phyloP scores from a whole-genome alignment of 192 early-diverging fungal species.

The Dispira simplex region DNA sequence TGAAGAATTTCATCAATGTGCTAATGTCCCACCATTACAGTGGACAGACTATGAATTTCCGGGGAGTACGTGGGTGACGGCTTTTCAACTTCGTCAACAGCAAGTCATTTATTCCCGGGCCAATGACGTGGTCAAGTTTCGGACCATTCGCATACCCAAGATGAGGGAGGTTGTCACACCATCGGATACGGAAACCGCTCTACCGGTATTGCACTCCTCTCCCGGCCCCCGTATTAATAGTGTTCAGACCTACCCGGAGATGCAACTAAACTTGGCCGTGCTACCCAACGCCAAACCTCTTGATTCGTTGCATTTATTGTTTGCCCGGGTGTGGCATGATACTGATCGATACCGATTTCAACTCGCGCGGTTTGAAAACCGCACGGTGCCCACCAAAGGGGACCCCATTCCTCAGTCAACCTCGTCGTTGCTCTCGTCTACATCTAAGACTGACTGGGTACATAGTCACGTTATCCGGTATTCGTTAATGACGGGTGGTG shows the following conservation, averaged over 20 bases:
- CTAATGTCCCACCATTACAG: background rate
- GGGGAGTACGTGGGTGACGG: background rate
- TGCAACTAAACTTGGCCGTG: background rate
- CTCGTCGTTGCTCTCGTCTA: too few species aligned
- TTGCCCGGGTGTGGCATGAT: background rate
- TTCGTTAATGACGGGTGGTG: too few species aligned
- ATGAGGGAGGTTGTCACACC: background rate
- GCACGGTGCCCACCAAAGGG: too few species aligned
- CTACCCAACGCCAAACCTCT: background rate
- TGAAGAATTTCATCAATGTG: background rate
- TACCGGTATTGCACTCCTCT: too few species aligned
- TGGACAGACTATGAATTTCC: background rate
- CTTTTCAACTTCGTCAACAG: background rate
- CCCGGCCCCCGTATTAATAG: too few species aligned
- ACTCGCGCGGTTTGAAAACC: background rate
- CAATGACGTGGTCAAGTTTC: background rate
- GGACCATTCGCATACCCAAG: background rate
- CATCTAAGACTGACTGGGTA: too few species aligned
- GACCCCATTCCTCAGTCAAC: too few species aligned
- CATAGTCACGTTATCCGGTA: too few species aligned
- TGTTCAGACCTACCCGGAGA: too few species aligned
- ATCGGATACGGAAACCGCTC: too few species aligned
- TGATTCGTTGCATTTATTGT: background rate
- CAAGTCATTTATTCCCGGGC: background rate
- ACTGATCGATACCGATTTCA: conserved; percentile 3